Conservation (phyloP, 2,329 filamentous ascomycete genomes). For the Penicillium freii region DNA sequence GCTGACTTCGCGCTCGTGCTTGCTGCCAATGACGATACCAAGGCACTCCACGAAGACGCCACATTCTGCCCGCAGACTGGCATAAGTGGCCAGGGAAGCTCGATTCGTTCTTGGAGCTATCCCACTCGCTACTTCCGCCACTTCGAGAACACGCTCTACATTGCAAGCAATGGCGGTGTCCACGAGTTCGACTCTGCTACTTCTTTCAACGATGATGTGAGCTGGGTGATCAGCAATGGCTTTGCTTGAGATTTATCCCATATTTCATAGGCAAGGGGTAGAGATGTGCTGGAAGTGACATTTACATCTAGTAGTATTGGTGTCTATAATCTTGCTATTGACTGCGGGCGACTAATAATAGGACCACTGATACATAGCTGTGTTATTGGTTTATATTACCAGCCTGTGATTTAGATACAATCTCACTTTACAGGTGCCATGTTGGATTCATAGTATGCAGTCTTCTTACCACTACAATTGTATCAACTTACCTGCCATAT, state of each 20-base stretch:
- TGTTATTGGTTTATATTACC: no score
- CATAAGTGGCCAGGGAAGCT: constrained; percentile 52
- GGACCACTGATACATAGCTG: no score
- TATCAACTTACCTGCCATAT: no score
- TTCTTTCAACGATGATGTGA: constrained; percentile 57
- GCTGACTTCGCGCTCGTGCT: constrained; percentile 53
- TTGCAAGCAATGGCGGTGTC: constrained; percentile 57
- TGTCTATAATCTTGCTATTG: no score
- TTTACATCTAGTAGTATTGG: neutral
- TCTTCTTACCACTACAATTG: no score
- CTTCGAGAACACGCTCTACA: constrained; percentile 49
- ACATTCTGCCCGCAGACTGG: constrained; percentile 60
- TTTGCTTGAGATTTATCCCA: constrained; percentile 41
- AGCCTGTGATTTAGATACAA: no score
- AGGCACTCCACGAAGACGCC: constrained; percentile 60
- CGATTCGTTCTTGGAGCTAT: constrained; percentile 59
- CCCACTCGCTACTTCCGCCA: constrained; percentile 61
- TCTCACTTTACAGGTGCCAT: no score
- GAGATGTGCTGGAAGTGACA: neutral
- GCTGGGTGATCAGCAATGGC: constrained; percentile 47
- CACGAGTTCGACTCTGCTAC: constrained; percentile 51
- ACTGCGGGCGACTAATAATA: no score
- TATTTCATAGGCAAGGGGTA: neutral
- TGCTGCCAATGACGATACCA: constrained; percentile 53
- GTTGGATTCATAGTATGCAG: no score